Evolutionary conservation across 805 yeast genomes (phyloP).

Genomic region (Hanseniaspora valbyensis): DNA sequence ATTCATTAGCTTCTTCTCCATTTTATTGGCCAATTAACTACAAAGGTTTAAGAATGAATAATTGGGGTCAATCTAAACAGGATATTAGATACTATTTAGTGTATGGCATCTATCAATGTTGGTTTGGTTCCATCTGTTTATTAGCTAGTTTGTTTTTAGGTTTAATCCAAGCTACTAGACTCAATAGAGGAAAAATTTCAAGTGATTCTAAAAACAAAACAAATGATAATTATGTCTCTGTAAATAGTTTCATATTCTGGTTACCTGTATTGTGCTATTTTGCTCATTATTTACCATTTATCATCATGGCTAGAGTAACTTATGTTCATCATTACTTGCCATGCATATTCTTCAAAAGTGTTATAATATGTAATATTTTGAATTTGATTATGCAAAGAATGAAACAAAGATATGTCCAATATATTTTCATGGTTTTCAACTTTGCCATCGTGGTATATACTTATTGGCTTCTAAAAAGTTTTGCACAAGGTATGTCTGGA

Average conservation of each 20-base stretch:
- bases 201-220: slow-evolving; percentile 18
- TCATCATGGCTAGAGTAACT: slow-evolving; percentile 90
- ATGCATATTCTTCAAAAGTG: slow-evolving; percentile 85
- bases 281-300: slow-evolving; percentile 77
- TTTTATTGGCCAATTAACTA: slow-evolving; percentile 87
- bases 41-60: slow-evolving; percentile 64
- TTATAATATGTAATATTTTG: slow-evolving; percentile 38
- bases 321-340: slow-evolving; percentile 96
- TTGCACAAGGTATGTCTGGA: slow-evolving; percentile 74
- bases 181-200: slow-evolving; percentile 62
- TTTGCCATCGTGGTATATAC: slow-evolving; percentile 31
- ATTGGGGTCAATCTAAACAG: slow-evolving; percentile 44
- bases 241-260: slow-evolving; percentile 45
- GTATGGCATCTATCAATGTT: slow-evolving; percentile 70
- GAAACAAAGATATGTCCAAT: background rate
- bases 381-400: slow-evolving; percentile 17
- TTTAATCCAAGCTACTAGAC: slow-evolving; percentile 31
- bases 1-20: slow-evolving; percentile 57
- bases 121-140: slow-evolving; percentile 57
- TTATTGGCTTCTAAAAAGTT: slow-evolving; percentile 52
- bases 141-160: slow-evolving; percentile 39
- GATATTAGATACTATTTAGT: slow-evolving; percentile 53
- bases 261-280: slow-evolving; percentile 47
- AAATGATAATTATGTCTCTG: background rate
- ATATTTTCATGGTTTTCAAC: slow-evolving; percentile 30